Evolutionary conservation across 805 yeast genomes (phyloP), one percentile per base, ranked within the genome.

Genomic region (Dipodascus albidus): DNA sequence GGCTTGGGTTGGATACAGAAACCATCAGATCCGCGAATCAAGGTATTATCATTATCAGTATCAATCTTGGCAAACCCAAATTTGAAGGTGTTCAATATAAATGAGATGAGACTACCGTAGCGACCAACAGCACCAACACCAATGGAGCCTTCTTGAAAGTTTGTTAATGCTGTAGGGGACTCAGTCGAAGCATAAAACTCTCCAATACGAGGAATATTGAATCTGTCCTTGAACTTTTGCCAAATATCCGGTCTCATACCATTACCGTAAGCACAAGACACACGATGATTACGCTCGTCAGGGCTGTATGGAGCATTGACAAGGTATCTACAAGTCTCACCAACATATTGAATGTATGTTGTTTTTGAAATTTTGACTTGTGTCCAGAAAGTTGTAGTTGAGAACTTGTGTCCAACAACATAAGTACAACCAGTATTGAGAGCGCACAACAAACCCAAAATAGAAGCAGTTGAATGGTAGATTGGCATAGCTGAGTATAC

Each of bases 171-270:
- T 60, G 87, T 78, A 19, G 97, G 97, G 2, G 91, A 82, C 65
- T 90, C 98, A 0, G 96, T 88, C 1, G 96, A 85, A 0, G 96
- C 96, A 68, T 90, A 90, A 64, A 91, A 90, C 66, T 90, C 98
- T 15, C 95, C 96, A 55, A 90, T 76, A 2, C 79, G 83, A 23
- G 76, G 71, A 55, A 90, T 83, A 55, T 80, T 76, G 73, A 90
- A 90, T 56, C 96, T 74, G 21, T 75, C 68, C 67, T 87, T 88
- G 70, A 90, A 86, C 52, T 80, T 80, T 54, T 65, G 68, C 98
- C 98, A 90, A 53, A 91, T 85, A 64, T 91, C 97, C 8, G 81
- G 79, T 60, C 97, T 79, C 59, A 90, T 72, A 0, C 98, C 98
- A 67, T 91, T 90, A 47, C 98, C 98, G 65, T 82, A 82, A 0